Percentiles rank a stretch among this genome's conserved stretches.
phyloP scores from a whole-genome alignment of 352 stramenopile genomes.

The Phytopythium mirpurense region DNA sequence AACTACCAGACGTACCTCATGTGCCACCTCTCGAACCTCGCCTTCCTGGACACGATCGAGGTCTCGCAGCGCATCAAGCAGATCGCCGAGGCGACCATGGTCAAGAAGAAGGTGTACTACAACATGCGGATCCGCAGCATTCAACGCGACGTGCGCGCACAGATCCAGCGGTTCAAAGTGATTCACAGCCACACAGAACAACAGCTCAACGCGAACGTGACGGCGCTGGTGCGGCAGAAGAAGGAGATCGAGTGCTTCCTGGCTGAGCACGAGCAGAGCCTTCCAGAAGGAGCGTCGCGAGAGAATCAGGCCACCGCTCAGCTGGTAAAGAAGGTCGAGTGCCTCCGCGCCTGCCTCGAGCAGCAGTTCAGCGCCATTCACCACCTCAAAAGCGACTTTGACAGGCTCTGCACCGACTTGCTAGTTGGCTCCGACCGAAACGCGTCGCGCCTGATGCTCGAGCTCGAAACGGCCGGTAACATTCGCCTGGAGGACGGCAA shows the following conservation, averaged over 20 bases:
- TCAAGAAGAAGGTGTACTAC: conserved; percentile 96
- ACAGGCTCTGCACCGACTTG: conserved; percentile 33
- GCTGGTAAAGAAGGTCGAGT: conserved; percentile 38
- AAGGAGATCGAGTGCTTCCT: conserved; percentile 65
- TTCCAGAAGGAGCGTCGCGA: conserved; percentile 1
- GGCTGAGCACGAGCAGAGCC: conserved; percentile 5
- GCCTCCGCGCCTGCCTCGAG: conserved; percentile 30
- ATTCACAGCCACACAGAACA: conserved; percentile 43
- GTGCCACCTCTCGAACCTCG: conserved; percentile 73
- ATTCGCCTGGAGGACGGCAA: conserved; percentile 88
- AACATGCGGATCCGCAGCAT: conserved; percentile 92
- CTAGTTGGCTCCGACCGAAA: conserved; percentile 45
- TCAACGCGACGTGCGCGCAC: conserved; percentile 67
- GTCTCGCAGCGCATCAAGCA: conserved; percentile 78
- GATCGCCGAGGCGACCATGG: conserved; percentile 87
- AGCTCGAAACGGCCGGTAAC: conserved; percentile 90
- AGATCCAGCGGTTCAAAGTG: conserved; percentile 39
- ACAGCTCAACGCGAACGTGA: conserved; percentile 42
- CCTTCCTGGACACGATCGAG: conserved; percentile 69
- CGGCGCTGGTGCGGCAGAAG: conserved; percentile 38
- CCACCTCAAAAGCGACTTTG: conserved; percentile 59
- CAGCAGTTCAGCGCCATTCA: conserved; percentile 34
- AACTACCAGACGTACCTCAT: conserved; percentile 93
- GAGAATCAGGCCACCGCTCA: conserved; percentile 14
- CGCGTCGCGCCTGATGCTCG: conserved; percentile 77